phyloP scores from a whole-genome alignment of 352 stramenopile genomes.

The Peronospora destructor region DNA sequence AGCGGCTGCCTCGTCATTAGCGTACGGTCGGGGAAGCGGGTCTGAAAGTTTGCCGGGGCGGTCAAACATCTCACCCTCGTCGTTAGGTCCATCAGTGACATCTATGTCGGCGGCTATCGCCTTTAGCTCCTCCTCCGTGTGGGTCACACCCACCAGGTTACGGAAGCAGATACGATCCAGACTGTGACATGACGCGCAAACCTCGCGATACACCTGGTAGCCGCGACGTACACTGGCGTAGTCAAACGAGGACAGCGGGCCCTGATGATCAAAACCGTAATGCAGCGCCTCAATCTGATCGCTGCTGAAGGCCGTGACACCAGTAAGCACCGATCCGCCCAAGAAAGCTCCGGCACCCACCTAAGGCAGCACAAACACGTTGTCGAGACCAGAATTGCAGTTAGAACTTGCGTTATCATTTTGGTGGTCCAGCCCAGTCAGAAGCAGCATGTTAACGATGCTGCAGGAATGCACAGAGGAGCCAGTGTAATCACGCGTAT shows the following conservation, averaged over 20 bases:
- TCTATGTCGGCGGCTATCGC: conserved; percentile 91
- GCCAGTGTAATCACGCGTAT: neutral
- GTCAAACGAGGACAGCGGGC: conserved; percentile 84
- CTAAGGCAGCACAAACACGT: conserved; percentile 26
- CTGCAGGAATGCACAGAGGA: neutral
- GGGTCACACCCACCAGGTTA: conserved; percentile 96
- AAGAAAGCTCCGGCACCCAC: conserved; percentile 61
- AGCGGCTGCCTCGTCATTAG: conserved; percentile 95
- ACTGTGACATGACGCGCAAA: conserved; percentile 96
- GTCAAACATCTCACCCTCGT: conserved; percentile 99
- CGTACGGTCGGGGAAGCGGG: conserved; percentile 93
- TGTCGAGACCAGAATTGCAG: conserved; percentile 7
- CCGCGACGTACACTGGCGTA: conserved; percentile 92
- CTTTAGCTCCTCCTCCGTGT: conserved; percentile 91
- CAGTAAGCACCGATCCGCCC: conserved; percentile 69
- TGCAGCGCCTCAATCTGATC: conserved; percentile 82
- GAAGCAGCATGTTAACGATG: conserved; percentile 1
- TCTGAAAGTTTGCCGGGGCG: conserved; percentile 95
- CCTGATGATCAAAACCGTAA: conserved; percentile 87
- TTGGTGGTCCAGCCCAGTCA: conserved; percentile 54
- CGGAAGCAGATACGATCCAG: conserved; percentile 96
- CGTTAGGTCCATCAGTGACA: conserved; percentile 95
- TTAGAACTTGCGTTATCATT: conserved; percentile 28
- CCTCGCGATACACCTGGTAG: conserved; percentile 99
- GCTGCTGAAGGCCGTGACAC: conserved; percentile 75